Evolutionary conservation across 805 yeast species (phyloP), one percentile per base, ranked within the genome.

Genomic region (Candida tibetensis): DNA sequence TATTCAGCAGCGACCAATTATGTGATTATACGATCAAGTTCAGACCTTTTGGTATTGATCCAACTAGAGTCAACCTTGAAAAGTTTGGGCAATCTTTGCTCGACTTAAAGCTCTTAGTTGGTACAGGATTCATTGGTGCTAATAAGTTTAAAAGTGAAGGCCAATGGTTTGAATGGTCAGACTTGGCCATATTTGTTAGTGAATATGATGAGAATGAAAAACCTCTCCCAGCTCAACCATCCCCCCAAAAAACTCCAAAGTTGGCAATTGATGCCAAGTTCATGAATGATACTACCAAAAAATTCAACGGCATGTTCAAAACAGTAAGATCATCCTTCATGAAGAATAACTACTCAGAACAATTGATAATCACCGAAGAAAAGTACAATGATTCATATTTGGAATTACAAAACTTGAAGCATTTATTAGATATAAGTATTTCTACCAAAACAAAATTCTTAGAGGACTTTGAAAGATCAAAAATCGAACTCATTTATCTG

Each of bases 91-190:
- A 69, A 48, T 43, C 54, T 1, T 53, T 69, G 7, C 17, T 68
- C 10, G 71, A 69, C 41, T 44, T 51, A 38, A 64, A 59, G 36
- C 44, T 69, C 8, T 42, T 67, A 4, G 41, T 49, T 1, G 60
- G 63, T 2, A 57, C 66, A 3, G 61, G 64, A 3, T 48, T 67
- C 29, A 49, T 68, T 31, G 53, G 55, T 13, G 50, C 58, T 5
- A 59, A 49, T 39, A 65, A 64, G 44, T 69, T 69, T 45, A 64
- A 50, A 37, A 62, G 68, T 39, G 71, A 66, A 38, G 64, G 63
- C 3, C 58, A 65, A 66, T 67, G 72, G 72, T 65, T 66, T 32
- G 74, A 69, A 45, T 69, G 73, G 73, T 50, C 69, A 1, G 68
- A 62, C 17, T 40, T 54, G 32, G 64, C 71, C 5, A 17, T 49